These are phyloP conservation scores for Rhododendron henanense DNA, from an alignment of 148 eudicot genomes.

Conservation along the genomic window DNA sequence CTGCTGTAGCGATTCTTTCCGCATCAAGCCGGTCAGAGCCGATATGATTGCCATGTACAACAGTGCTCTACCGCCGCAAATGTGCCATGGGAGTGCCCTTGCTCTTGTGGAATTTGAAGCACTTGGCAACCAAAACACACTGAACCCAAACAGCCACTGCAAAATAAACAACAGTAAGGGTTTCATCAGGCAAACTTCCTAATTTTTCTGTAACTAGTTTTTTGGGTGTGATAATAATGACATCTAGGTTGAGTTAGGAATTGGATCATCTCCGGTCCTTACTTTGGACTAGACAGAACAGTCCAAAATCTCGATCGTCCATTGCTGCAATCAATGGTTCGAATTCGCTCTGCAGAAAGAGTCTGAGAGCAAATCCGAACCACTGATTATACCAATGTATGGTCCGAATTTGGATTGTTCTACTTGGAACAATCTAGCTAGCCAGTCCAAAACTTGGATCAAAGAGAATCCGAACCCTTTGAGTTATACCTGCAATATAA, in stretches of 20 bases:
- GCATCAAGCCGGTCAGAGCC: conserved; percentile 66
- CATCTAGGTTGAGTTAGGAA: neutral
- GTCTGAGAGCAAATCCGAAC: too few relatives aligned
- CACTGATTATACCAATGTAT: too few relatives aligned
- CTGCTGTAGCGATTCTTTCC: conserved; percentile 27
- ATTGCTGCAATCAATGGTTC: too few relatives aligned
- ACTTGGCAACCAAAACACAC: conserved; percentile 38
- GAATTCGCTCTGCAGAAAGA: neutral
- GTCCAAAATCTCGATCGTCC: neutral
- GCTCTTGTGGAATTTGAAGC: conserved; percentile 29
- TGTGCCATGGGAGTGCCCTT: conserved; percentile 57
- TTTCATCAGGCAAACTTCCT: neutral
- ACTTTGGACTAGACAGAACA: neutral
- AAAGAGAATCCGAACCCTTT: too few relatives aligned
- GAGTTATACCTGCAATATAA: conserved; percentile 60
- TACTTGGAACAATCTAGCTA: neutral
- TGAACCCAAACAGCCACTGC: conserved; percentile 74
- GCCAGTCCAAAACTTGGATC: neutral
- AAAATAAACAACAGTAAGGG: neutral
- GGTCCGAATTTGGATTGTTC: neutral
- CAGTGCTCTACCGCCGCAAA: conserved; percentile 53
- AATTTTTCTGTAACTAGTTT: neutral
- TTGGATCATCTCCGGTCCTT: neutral
- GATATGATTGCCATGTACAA: conserved; percentile 63
- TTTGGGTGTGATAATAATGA: neutral